Percentiles rank a stretch among this genome's conserved stretches.
Conservation (phyloP, 2,329 filamentous ascomycete species). For the Capronia americana region DNA sequence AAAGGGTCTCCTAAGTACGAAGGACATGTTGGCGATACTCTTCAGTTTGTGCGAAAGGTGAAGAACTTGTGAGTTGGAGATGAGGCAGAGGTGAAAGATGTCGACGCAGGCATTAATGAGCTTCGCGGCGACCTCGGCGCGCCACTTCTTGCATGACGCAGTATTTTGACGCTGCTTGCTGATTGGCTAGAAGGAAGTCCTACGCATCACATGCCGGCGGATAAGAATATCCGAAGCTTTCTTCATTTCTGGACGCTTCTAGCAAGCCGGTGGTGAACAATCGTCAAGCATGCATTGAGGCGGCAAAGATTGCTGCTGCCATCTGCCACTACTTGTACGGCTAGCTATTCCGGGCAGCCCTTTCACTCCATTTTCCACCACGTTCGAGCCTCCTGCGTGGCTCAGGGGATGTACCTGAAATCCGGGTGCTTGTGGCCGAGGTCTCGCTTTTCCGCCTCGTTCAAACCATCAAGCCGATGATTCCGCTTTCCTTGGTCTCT, state of each 20-base stretch:
- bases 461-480: constrained; percentile 46
- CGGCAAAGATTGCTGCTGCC: not conserved
- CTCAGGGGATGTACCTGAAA: constrained; percentile 28
- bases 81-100: not conserved
- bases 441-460: constrained; percentile 41
- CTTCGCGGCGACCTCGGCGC: constrained; percentile 13
- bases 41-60: constrained; percentile 2
- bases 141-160: constrained; percentile 17
- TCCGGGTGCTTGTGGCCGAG: constrained; percentile 45
- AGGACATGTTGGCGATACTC: constrained; percentile 60
- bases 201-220: constrained; percentile 8
- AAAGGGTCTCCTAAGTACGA: constrained; percentile 69
- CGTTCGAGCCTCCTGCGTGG: not conserved
- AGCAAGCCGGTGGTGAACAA: not conserved
- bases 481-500: constrained; percentile 41
- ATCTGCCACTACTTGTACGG: not conserved
- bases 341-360: not conserved
- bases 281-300: not conserved
- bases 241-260: constrained; percentile 15
- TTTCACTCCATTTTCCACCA: not conserved
- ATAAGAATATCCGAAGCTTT: constrained; percentile 9
- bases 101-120: constrained; percentile 17
- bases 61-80: constrained; percentile 1
- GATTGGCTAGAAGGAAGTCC: not conserved
- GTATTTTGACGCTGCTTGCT: not conserved